Base-by-base conservation (phyloP, 257 asterid genomes). In the Solanum lycopersicoides region DNA sequence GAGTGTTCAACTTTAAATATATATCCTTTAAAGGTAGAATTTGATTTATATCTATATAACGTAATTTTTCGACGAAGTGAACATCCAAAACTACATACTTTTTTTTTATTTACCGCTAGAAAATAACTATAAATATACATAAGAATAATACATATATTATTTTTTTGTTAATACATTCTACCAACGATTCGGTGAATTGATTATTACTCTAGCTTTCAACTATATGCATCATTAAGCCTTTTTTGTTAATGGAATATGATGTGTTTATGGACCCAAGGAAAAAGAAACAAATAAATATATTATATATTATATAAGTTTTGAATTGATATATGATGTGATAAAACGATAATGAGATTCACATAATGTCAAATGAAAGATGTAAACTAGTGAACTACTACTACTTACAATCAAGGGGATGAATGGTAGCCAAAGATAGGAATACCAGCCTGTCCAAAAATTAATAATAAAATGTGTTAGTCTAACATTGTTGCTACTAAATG, bases 381-480 rank as follows among this genome's bases (percentile, higher is more conserved):
- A 18, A 7, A 56, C 65, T 56, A 18, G 18, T 32, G 28, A 60
- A 72, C 12, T 84, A 72, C 12, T 9, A 88, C 41, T 21, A 90
- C 98, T 97, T 91, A 97, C 98, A 72, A 95, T 90, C n/a, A 97
- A 89, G 3, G 99, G 98, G 87, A 94, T 85, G 88, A 97, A 95
- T 60, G 99, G 99, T 12, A 95, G 93, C 99, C 99, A 95, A 6
- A 92, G 90, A 88, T 95, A 95, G 32, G 98, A 95, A 86, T 93
- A 93, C 97, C 95, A 94, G 86, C 99, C 99, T 97, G 95, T 88
- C 86, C 77, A 87, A 12, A 79, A 68, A 60, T 30, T 72, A 72
- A 34, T 83, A 32, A 37, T 68, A 28, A 86, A 50, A 56, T 75
- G 18, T 42, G 42, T 50, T 73, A 84, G 87, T 73, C 56, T 39